Conservation (phyloP, 495 filamentous ascomycete species). For the Hypoxylon lenormandii region DNA sequence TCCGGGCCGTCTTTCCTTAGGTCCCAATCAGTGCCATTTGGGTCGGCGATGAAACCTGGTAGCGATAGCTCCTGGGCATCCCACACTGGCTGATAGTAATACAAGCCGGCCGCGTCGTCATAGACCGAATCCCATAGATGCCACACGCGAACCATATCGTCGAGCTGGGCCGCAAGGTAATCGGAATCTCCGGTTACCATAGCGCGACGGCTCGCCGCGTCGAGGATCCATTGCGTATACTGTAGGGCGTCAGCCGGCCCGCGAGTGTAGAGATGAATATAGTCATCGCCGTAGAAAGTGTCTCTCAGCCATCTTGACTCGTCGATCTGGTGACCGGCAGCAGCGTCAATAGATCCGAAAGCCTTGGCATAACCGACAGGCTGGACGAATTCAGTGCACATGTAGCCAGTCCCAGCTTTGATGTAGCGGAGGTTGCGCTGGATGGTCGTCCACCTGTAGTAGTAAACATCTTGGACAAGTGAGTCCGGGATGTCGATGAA, state of each 20-base stretch:
- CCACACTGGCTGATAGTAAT: slow-evolving; percentile 58
- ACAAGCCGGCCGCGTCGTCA: slow-evolving; percentile 53
- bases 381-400: slow-evolving; percentile 60
- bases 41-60: slow-evolving; percentile 57
- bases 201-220: slow-evolving; percentile 54
- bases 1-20: slow-evolving; percentile 55
- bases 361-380: slow-evolving; percentile 55
- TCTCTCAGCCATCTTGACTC: slow-evolving; percentile 61
- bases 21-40: slow-evolving; percentile 48
- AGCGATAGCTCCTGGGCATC: slow-evolving; percentile 62
- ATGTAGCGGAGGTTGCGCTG: slow-evolving; percentile 59
- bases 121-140: slow-evolving; percentile 56
- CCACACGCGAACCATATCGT: slow-evolving; percentile 58
- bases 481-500: slow-evolving; percentile 63
- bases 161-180: slow-evolving; percentile 55
- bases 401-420: slow-evolving; percentile 57
- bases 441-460: slow-evolving; percentile 59
- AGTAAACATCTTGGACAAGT: slow-evolving; percentile 61
- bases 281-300: slow-evolving; percentile 56
- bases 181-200: slow-evolving; percentile 56
- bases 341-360: slow-evolving; percentile 58
- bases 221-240: slow-evolving; percentile 61
- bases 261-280: slow-evolving; percentile 59
- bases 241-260: slow-evolving; percentile 57
- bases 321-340: slow-evolving; percentile 61